A percentile compares a stretch with the other conserved stretches of the same genome.
Conservation (phyloP, 202 grass and related monocot genomes). For the Musa balbisiana region DNA sequence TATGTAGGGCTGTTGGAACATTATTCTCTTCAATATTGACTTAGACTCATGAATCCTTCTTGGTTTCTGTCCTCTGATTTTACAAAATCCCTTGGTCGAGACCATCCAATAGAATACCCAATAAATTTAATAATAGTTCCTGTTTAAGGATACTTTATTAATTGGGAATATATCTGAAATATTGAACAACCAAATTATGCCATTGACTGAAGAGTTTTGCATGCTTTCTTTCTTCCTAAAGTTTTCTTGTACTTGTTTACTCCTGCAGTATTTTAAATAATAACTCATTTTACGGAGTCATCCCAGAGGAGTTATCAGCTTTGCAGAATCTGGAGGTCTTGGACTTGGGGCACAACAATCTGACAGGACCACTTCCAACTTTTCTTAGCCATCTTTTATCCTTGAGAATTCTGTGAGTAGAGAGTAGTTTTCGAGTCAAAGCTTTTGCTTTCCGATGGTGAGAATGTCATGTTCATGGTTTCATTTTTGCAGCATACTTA, state of each 20-base stretch:
- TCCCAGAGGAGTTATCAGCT: background rate
- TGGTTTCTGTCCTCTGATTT: no score
- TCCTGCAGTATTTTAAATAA: slow-evolving; percentile 10
- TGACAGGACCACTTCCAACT: slow-evolving; percentile 4
- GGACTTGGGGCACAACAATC: slow-evolving; percentile 18
- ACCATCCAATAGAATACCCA: no score
- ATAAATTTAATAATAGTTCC: no score
- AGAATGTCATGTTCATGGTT: background rate
- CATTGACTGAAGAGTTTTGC: background rate
- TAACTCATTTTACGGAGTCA: slow-evolving; percentile 17
- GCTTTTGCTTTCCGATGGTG: background rate
- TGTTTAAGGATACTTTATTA: background rate
- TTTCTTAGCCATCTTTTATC: background rate
- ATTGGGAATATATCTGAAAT: background rate
- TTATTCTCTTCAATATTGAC: no score
- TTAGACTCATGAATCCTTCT: no score
- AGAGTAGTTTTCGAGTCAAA: background rate
- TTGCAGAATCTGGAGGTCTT: slow-evolving; percentile 13
- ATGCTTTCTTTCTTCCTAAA: background rate
- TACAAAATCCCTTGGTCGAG: no score
- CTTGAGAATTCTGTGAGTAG: slow-evolving; percentile 8
- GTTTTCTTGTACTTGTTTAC: background rate
- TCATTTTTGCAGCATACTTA: background rate
- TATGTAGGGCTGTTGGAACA: background rate
- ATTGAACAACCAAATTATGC: background rate